Evolutionary conservation across 1,139 yeast species (phyloP).

Genomic region (Scheffersomyces lignicola): DNA sequence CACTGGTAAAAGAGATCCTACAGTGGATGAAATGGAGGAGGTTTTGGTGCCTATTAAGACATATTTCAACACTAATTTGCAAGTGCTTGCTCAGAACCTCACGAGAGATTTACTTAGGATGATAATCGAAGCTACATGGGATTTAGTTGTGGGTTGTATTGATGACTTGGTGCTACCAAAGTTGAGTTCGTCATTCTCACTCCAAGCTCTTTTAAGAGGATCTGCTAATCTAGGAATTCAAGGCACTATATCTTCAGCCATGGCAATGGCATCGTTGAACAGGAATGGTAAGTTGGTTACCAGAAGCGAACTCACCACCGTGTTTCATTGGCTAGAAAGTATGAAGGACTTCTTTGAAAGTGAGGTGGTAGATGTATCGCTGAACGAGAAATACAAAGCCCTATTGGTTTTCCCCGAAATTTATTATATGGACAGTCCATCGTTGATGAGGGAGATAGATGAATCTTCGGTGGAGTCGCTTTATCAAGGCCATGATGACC

Average conservation of each 20-base stretch:
- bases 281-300: slow-evolving; percentile 53
- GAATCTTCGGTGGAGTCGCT: slow-evolving; percentile 55
- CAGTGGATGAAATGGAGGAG: slow-evolving; percentile 58
- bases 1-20: slow-evolving; percentile 45
- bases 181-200: neutral
- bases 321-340: slow-evolving; percentile 65
- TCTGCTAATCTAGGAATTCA: slow-evolving; percentile 39
- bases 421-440: slow-evolving; percentile 56
- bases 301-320: slow-evolving; percentile 62
- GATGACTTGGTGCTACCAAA: slow-evolving; percentile 74
- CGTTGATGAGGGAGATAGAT: slow-evolving; percentile 60
- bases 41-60: slow-evolving; percentile 76
- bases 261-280: slow-evolving; percentile 39
- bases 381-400: slow-evolving; percentile 64
- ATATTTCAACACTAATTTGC: slow-evolving; percentile 68
- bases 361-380: slow-evolving; percentile 66
- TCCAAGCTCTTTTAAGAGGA: slow-evolving; percentile 1
- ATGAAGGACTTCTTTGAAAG: slow-evolving; percentile 45
- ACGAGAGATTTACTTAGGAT: slow-evolving; percentile 58
- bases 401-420: slow-evolving; percentile 64
- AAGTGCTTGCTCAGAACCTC: slow-evolving; percentile 62
- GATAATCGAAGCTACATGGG: slow-evolving; percentile 81
- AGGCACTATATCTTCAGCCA: slow-evolving; percentile 47
- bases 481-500: neutral
- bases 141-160: slow-evolving; percentile 59